phyloP scores from a whole-genome alignment of 495 filamentous ascomycete genomes.

The Talaromyces nanjingensis region DNA sequence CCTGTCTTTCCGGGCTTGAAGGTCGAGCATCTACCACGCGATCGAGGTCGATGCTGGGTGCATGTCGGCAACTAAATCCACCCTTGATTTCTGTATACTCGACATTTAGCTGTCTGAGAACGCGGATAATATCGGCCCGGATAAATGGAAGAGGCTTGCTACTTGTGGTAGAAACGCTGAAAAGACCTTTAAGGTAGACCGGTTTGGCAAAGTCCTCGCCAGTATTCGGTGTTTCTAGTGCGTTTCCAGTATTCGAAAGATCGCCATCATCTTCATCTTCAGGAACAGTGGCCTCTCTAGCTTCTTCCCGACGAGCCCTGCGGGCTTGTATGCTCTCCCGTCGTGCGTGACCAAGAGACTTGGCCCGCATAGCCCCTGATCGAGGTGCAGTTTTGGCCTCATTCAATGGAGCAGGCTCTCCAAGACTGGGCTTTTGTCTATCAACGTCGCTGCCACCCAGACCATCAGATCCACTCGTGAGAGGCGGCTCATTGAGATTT shows the following conservation, averaged over 20 bases:
- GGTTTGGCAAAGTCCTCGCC: slow-evolving; percentile 66
- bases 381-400: slow-evolving; percentile 19
- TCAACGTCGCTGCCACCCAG: slow-evolving; percentile 42
- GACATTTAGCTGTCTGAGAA: slow-evolving; percentile 80
- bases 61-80: slow-evolving; percentile 82
- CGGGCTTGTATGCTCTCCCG: slow-evolving; percentile 86
- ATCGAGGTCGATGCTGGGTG: slow-evolving; percentile 82
- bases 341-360: slow-evolving; percentile 84
- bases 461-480: slow-evolving; percentile 74
- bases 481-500: slow-evolving; percentile 51
- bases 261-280: slow-evolving; percentile 67
- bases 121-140: slow-evolving; percentile 84
- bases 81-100: slow-evolving; percentile 88
- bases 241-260: slow-evolving; percentile 38
- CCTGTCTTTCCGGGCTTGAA: slow-evolving; percentile 46
- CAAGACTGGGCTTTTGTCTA: slow-evolving; percentile 28
- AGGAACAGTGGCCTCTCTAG: slow-evolving; percentile 61
- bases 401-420: slow-evolving; percentile 26
- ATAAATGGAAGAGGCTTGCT: slow-evolving; percentile 82
- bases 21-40: slow-evolving; percentile 54
- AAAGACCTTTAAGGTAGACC: slow-evolving; percentile 93
- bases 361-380: slow-evolving; percentile 61
- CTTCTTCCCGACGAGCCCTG: slow-evolving; percentile 58
- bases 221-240: slow-evolving; percentile 47
- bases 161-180: slow-evolving; percentile 95